These are phyloP conservation scores for Chrysoporthe deuterocubensis DNA, from an alignment of 2,329 filamentous ascomycete species.

Conservation along the genomic window DNA sequence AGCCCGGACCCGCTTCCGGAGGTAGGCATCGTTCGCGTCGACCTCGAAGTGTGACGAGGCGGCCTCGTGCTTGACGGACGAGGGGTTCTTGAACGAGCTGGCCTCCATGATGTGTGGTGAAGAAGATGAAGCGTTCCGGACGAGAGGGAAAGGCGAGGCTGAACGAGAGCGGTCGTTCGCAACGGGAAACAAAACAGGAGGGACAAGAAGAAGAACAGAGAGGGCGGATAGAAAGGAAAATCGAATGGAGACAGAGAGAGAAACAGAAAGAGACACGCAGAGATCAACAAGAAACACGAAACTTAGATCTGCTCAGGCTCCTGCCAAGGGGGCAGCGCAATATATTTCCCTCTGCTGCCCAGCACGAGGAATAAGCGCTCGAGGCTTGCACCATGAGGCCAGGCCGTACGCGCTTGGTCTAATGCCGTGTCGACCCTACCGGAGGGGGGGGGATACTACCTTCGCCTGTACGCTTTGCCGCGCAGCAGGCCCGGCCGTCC, in stretches of 20 bases:
- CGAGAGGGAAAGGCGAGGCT: background rate
- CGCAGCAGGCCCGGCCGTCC: background rate
- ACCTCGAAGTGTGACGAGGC: constrained; percentile 55
- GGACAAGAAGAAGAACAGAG: background rate
- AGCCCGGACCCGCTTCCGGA: constrained; percentile 41
- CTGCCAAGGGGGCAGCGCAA: constrained; percentile 1
- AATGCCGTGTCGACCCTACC: constrained; percentile 6
- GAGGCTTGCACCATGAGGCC: background rate
- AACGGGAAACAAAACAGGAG: constrained; percentile 8
- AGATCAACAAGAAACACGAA: constrained; percentile 17
- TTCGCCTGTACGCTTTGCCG: background rate
- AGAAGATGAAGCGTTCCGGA: constrained; percentile 4
- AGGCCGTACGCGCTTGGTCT: constrained; percentile 7
- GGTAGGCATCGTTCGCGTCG: constrained; percentile 45
- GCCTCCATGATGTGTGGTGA: constrained; percentile 21
- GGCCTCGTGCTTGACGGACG: constrained; percentile 26
- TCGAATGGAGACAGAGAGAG: constrained; percentile 2
- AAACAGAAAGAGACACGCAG: constrained; percentile 3
- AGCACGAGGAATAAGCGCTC: constrained; percentile 17
- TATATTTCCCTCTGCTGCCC: background rate
- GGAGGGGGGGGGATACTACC: background rate
- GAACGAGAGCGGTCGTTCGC: constrained; percentile 1
- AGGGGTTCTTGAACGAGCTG: constrained; percentile 11
- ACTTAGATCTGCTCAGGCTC: constrained; percentile 5
- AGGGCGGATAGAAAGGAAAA: constrained; percentile 4